Base-by-base conservation (phyloP, 352 stramenopile species). In the Pythium scleroteichum region DNA sequence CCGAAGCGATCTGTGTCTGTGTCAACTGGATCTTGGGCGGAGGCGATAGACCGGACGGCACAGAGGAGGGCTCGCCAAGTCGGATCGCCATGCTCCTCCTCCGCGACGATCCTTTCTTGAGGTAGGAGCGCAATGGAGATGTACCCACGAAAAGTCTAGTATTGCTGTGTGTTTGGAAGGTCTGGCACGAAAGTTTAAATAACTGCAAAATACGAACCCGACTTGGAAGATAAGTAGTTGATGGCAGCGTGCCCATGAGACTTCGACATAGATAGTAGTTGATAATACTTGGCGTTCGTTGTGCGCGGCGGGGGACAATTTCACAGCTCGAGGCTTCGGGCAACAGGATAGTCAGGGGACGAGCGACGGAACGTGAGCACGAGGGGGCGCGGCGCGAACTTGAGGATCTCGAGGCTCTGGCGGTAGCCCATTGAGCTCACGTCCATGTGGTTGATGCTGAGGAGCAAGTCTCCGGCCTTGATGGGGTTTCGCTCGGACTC, bases 361-460 rank as follows among this genome's bases (percentile, higher is more conserved):
- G 60, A 74, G 41, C 73, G 73, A 4, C 78, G 78, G 65, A 90
- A 88, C 40, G 81, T 88, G 26, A 90, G 72, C 57, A 87, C 75
- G 14, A 90, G 75, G n/a, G 81, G 81, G 29, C 79, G 75, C 12
- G 81, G 81, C 6, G 81, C 75, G 48, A 84, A 81, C 55, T 84
- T 76, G 66, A 90, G 78, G 59, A 88, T 63, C 54, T 86, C 63
- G 40, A 79, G 72, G 53, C 72, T 77, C 32, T 76, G 76, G 55
- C 75, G 77, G 58, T 80, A 85, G 44, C 78, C 78, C 52, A 90
- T 63, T 39, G 71, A 64, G 38, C 73, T 76, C 14, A 88, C 76
- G 61, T 88, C 81, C 51, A 76, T 71, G 66, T 88, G 75, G 51
- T 88, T 90, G 59, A 90, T 85, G n/a, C 76, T 87, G 26, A 90